phyloP scores from a whole-genome alignment of 805 yeast genomes.

The Yarrowia sp. region DNA sequence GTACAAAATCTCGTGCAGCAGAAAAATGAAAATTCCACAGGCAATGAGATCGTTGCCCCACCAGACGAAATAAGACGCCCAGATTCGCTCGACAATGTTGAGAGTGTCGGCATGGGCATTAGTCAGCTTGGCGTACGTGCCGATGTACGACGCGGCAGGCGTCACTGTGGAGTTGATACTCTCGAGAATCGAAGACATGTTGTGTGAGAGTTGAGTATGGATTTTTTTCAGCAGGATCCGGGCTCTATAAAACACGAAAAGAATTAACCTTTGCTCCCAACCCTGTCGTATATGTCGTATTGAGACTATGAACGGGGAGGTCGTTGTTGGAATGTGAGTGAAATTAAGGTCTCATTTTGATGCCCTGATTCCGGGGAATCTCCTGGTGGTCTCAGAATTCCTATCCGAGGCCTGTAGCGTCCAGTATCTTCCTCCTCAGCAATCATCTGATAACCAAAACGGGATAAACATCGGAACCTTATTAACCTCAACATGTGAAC shows the following conservation, averaged over 20 bases:
- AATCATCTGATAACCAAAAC: slow-evolving; percentile 25
- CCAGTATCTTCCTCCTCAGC: background rate
- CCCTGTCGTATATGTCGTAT: slow-evolving; percentile 23
- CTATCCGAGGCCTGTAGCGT: background rate
- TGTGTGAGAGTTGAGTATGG: background rate
- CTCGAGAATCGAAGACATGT: slow-evolving; percentile 12
- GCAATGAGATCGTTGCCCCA: slow-evolving; percentile 87
- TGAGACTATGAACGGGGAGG: background rate
- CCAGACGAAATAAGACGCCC: slow-evolving; percentile 89
- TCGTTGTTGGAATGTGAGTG: background rate
- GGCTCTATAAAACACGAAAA: slow-evolving; percentile 1
- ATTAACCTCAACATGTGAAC: slow-evolving; percentile 17
- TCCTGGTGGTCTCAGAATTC: background rate
- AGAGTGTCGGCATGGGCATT: slow-evolving; percentile 19
- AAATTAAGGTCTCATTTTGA: no score
- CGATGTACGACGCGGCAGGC: slow-evolving; percentile 17
- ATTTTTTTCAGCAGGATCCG: background rate
- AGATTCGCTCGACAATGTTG: slow-evolving; percentile 56
- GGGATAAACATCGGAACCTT: background rate
- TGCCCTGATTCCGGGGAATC: background rate
- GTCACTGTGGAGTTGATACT: slow-evolving; percentile 25
- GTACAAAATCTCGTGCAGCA: slow-evolving; percentile 82
- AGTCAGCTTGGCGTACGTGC: slow-evolving; percentile 15
- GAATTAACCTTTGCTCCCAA: background rate
- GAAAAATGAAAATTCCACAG: slow-evolving; percentile 81